Percentiles rank a stretch among this genome's conserved stretches.
Evolutionary conservation across 495 filamentous ascomycete genomes (phyloP).

Genomic region (Neurospora sp.): DNA sequence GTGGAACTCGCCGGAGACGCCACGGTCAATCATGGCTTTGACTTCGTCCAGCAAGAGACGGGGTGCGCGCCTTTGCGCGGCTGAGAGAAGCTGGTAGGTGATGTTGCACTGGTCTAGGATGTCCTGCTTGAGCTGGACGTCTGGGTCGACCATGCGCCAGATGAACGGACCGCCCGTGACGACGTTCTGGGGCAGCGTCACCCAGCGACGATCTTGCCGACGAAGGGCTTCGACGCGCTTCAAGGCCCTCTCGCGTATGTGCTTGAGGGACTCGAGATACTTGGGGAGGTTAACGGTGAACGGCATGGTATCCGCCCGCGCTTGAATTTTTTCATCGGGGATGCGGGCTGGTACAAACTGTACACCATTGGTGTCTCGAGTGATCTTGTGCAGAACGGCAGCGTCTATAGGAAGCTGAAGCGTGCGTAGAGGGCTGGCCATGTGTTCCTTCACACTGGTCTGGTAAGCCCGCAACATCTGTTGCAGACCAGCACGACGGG

Average conservation of each 20-base stretch:
- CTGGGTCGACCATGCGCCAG: constrained; percentile 5
- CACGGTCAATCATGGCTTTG: neutral
- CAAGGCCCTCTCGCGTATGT: constrained; percentile 1
- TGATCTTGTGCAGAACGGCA: neutral
- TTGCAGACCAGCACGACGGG: constrained; percentile 31
- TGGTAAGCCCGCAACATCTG: constrained; percentile 22
- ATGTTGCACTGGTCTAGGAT: constrained; percentile 3
- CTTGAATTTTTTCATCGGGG: neutral
- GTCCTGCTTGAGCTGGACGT: constrained; percentile 4
- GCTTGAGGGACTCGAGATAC: neutral
- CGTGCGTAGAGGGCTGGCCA: constrained; percentile 17
- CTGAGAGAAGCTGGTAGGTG: constrained; percentile 3
- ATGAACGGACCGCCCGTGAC: constrained; percentile 9
- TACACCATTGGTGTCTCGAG: neutral
- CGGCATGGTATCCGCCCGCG: constrained; percentile 11
- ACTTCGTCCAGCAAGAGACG: constrained; percentile 2
- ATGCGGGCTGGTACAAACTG: constrained; percentile 10
- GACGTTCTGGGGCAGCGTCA: constrained; percentile 9
- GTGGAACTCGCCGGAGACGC: neutral
- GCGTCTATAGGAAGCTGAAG: constrained; percentile 19
- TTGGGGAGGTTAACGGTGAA: constrained; percentile 4
- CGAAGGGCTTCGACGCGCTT: neutral
- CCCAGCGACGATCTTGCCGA: neutral
- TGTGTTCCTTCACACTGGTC: constrained; percentile 9
- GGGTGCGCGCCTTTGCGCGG: neutral